Evolutionary conservation across 2,329 filamentous ascomycete species (phyloP), one percentile per base, ranked within the genome.

Genomic region (Arthrobotrys pseudoclavata): DNA sequence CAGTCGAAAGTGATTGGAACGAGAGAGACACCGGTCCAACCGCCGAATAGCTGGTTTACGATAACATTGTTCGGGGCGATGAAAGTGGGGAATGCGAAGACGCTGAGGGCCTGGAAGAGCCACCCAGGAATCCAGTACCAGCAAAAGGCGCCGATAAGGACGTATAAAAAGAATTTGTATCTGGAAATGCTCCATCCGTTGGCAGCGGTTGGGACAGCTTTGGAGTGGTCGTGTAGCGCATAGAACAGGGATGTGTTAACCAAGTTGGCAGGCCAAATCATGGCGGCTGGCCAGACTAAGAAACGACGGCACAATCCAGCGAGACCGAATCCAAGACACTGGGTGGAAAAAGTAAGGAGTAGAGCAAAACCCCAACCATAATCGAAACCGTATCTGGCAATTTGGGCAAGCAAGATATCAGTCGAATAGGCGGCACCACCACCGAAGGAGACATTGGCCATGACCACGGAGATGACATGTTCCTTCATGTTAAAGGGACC

Each of bases 1-100:
- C 91, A 93, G 84, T 93, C 91, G 81, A 93, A 92, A 0, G 91
- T 92, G 34, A 93, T 88, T 0, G 91, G 91, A 5, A 93, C 84
- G 29, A 93, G 81, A 0, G 89, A 91, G 2, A 93, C 79, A 0
- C 91, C 91, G 0, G 89, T 91, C 60, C 86, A 86, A 0, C 90
- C 90, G 1, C 91, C 91, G 80, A 93, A 93, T 0, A 93, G 81
- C 82, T 93, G 91, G 79, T 93, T 94, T 45, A 93, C 83, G 9
- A 92, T 84, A 0, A 88, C 85, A 75, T 88, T 92, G 61, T 92
- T 85, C 0, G 91, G 91, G 1, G 88, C 88, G 70, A 92, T 87
- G 90, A 91, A 93, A 0, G 91, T 92, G 10, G 88, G 86, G 81
- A 92, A 91, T 6, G 91, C 90, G 80, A 93, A 92, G 7, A 90